These are phyloP conservation scores for Mycocalia duriaeana DNA, from an alignment of 1,284 basidiomycete species.

Conservation along the genomic window DNA sequence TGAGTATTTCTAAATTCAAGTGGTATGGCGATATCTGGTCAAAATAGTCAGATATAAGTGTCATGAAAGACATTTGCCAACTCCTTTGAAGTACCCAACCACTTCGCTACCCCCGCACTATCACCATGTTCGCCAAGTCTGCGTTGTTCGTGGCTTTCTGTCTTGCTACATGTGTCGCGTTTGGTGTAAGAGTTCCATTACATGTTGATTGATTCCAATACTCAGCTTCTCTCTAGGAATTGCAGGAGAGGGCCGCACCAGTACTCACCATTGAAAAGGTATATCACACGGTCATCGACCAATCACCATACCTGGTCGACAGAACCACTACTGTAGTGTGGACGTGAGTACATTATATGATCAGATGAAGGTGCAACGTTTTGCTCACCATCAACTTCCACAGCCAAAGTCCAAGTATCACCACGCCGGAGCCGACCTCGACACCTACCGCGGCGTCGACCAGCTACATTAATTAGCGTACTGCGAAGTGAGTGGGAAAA, in stretches of 20 bases:
- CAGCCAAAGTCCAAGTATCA: not conserved
- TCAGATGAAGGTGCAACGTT: not conserved
- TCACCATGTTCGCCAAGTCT: not conserved
- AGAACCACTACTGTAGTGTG: constrained; percentile 7
- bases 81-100: not conserved
- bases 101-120: not conserved
- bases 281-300: constrained; percentile 1
- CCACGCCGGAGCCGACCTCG: too few relatives aligned
- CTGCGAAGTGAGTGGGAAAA: too few relatives aligned
- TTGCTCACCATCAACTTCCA: not conserved
- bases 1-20: too few relatives aligned
- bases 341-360: constrained; percentile 7
- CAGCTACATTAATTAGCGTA: too few relatives aligned
- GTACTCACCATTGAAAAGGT: constrained; percentile 3
- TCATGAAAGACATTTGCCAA: too few relatives aligned
- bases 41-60: too few relatives aligned
- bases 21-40: too few relatives aligned
- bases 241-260: not conserved
- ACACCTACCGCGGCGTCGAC: too few relatives aligned
- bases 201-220: too few relatives aligned
- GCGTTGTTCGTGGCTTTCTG: not conserved
- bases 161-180: not conserved
- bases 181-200: not conserved
- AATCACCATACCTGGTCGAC: constrained; percentile 4
- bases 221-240: not conserved